phyloP scores from a whole-genome alignment of 2,329 filamentous ascomycete species.

The Cercospora sesami region DNA sequence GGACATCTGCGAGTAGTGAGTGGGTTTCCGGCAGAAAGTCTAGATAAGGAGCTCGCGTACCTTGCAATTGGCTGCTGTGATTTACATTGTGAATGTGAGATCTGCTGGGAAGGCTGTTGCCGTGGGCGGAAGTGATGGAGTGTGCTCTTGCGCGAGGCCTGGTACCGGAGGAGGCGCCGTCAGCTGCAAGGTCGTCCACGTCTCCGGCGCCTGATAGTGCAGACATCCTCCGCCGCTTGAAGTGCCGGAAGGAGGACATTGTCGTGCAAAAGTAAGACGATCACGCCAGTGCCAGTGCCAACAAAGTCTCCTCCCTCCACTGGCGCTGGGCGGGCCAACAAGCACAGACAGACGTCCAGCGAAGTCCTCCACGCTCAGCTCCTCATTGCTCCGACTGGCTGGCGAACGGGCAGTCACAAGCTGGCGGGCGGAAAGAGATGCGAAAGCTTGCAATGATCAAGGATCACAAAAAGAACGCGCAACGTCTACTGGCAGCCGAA shows the following conservation, averaged over 20 bases:
- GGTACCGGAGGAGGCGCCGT: neutral
- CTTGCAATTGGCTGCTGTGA: conserved; percentile 25
- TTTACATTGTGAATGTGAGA: conserved; percentile 40
- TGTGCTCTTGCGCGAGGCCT: conserved; percentile 17
- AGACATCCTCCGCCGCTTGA: conserved; percentile 30
- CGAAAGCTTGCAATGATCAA: neutral
- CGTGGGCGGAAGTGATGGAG: conserved; percentile 20
- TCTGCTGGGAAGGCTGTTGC: conserved; percentile 35
- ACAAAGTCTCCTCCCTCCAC: neutral
- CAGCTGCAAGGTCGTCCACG: conserved; percentile 11
- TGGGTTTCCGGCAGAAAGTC: neutral
- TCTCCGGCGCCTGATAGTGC: conserved; percentile 14
- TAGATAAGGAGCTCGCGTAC: conserved; percentile 18
- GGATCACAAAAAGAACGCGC: neutral
- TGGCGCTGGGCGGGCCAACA: conserved; percentile 3
- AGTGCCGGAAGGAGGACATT: conserved; percentile 25
- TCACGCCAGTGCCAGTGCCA: conserved; percentile 18
- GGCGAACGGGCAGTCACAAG: neutral
- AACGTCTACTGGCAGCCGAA: conserved; percentile 7
- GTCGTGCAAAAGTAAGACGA: conserved; percentile 20
- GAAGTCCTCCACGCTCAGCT: conserved; percentile 7
- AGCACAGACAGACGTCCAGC: conserved; percentile 1
- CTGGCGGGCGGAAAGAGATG: neutral
- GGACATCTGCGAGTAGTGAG: conserved; percentile 43
- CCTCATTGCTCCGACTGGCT: conserved; percentile 3